Evolutionary conservation across 1,284 basidiomycete genomes (phyloP), one percentile per base, ranked within the genome.

Genomic region (Ceratobasidium theobromae): DNA sequence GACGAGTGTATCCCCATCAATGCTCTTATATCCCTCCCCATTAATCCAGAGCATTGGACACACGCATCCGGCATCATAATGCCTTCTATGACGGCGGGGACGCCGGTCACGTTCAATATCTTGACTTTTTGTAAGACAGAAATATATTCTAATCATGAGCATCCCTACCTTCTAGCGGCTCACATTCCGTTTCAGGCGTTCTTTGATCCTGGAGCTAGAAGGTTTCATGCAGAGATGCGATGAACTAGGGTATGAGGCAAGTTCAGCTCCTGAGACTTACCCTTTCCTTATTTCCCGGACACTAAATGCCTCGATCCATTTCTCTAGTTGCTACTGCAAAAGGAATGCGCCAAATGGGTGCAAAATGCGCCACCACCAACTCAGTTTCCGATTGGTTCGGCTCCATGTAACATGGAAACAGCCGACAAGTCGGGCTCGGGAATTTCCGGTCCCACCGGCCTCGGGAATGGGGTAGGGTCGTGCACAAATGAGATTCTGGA

Each of bases 201-300:
- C 49, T 23, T 16, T 64, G 40, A 64, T 53, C 35, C 12, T 28
- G 33, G 27, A 53, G 23, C 40, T 64, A 18, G 60, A 64, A 64
- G 33, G 9, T 27, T 52, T 43, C 35, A 64, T 64, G 60, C 60
- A 43, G 18, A 64, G 40, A 53, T 64, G 60, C 49, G 60, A 64
- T 64, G 60, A 64, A 18, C 49, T 64, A 27, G 48, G 60, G 53
- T 64, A 64, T 32, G 48, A 64, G 60, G 60, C 27, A 33, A 52
- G 38, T 52, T 27, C 30, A 14, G 45, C 35, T 25, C n/a, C n/a
- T n/a, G n/a, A n/a, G n/a, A n/a, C n/a, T n/a, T n/a, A n/a, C n/a
- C n/a, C 18, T 21, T 18, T 28, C 27, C 14, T 30, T 28, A 40
- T 30, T 28, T 38, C 54, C 14, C 23, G 40, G 40, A 38, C 14